A percentile compares a stretch with the other conserved stretches of the same genome.
These are phyloP conservation scores for Scutellaria galericulata DNA, from an alignment of 257 asterid genomes.

Conservation along the genomic window DNA sequence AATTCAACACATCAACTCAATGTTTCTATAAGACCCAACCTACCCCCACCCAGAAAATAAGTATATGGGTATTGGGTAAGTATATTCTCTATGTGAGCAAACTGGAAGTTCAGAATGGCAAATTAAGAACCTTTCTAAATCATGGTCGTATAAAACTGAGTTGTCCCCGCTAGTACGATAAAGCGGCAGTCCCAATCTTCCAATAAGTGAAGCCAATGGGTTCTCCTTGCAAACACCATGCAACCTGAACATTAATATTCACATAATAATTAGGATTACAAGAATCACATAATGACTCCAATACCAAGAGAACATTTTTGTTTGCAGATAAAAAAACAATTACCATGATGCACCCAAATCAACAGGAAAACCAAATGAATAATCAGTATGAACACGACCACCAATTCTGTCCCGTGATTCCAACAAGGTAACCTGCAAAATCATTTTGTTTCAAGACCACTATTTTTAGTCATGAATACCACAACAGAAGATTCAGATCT, in stretches of 20 bases:
- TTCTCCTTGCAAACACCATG: constrained; percentile 97
- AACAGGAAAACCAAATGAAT: constrained; percentile 95
- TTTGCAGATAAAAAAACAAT: constrained; percentile 3
- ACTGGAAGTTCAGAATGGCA: constrained; percentile 1
- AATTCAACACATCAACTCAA: background rate
- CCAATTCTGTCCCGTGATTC: constrained; percentile 98
- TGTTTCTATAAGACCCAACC: background rate
- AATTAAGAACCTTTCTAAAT: constrained; percentile 77
- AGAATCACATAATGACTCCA: background rate
- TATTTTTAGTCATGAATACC: constrained; percentile 4
- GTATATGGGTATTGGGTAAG: background rate
- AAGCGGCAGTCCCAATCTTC: constrained; percentile 92
- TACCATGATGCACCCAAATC: constrained; percentile 99
- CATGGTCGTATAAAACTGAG: constrained; percentile 97
- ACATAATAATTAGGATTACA: constrained; percentile 16
- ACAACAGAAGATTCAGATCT: background rate
- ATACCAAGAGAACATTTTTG: background rate
- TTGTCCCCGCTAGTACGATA: constrained; percentile 98
- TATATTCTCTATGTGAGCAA: constrained; percentile 19
- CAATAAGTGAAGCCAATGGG: constrained; percentile 89
- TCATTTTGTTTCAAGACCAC: constrained; percentile 27
- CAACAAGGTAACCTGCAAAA: constrained; percentile 75
- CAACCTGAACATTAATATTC: constrained; percentile 59
- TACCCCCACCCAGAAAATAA: background rate
- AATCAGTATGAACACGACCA: constrained; percentile 93